These are phyloP conservation scores for Cyphellophora attinorum DNA, from an alignment of 2,329 filamentous ascomycete species.

Conservation along the genomic window DNA sequence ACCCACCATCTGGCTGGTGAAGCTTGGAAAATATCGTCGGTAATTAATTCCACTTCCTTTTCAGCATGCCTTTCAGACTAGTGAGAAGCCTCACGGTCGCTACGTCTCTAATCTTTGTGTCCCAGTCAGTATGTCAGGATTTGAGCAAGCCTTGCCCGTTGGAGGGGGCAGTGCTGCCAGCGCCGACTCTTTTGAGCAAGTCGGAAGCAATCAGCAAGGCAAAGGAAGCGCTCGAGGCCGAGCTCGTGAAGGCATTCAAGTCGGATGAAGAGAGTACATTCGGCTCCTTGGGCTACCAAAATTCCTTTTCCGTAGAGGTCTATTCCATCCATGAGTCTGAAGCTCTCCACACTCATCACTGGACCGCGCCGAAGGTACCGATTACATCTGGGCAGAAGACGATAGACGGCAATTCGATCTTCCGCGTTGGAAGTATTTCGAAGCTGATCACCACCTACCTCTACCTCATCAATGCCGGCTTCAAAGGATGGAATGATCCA, in stretches of 20 bases:
- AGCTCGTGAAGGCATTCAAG: not conserved
- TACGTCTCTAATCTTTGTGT: too few relatives aligned
- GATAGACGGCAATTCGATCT: constrained; percentile 16
- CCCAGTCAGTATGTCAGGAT: too few relatives aligned
- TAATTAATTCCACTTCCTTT: too few relatives aligned
- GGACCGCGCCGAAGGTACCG: constrained; percentile 17
- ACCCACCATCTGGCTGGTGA: too few relatives aligned
- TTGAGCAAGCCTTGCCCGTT: not conserved
- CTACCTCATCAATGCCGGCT: constrained; percentile 26
- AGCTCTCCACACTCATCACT: constrained; percentile 15
- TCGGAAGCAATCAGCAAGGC: not conserved
- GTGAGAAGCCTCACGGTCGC: too few relatives aligned
- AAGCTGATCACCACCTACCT: constrained; percentile 29
- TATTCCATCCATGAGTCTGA: constrained; percentile 29
- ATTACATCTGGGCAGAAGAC: constrained; percentile 6
- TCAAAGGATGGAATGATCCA: constrained; percentile 27
- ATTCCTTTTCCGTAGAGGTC: constrained; percentile 27
- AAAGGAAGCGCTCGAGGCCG: not conserved
- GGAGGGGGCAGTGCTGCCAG: not conserved
- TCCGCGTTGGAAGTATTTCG: constrained; percentile 26
- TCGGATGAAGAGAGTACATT: not conserved
- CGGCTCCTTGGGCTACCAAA: constrained; percentile 1
- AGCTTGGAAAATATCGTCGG: too few relatives aligned
- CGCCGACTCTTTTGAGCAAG: not conserved
- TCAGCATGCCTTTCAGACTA: too few relatives aligned